These are phyloP conservation scores for Corylus heterophylla DNA, from an alignment of 306 rosid species.

Conservation along the genomic window DNA sequence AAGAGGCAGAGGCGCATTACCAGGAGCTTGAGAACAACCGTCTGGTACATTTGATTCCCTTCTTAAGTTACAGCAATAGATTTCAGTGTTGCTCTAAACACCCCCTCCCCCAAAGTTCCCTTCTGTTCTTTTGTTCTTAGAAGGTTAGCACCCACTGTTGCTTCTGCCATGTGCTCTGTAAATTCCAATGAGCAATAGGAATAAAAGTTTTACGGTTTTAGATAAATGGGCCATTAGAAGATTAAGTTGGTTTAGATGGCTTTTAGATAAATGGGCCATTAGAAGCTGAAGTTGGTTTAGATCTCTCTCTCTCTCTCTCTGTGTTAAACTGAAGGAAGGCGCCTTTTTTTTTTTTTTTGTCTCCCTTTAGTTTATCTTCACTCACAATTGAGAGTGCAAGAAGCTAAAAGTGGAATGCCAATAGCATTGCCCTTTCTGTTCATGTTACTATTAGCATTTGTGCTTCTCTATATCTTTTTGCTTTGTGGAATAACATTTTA, in stretches of 20 bases:
- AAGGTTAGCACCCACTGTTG: background rate
- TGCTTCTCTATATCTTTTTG: constrained; percentile 19
- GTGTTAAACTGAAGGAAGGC: background rate
- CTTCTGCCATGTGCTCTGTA: background rate
- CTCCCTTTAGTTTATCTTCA: background rate
- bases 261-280: background rate
- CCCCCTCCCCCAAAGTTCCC: background rate
- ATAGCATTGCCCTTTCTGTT: background rate
- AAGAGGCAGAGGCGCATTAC: constrained; percentile 55
- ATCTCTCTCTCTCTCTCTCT: background rate
- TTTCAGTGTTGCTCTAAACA: background rate
- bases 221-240: background rate
- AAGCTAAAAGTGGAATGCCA: constrained; percentile 3
- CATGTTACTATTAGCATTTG: background rate
- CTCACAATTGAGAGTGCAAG: background rate
- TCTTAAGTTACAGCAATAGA: background rate
- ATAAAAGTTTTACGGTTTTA: background rate
- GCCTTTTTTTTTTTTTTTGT: background rate
- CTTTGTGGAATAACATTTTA: background rate
- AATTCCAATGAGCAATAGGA: background rate
- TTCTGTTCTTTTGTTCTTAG: background rate
- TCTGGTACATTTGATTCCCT: constrained; percentile 45
- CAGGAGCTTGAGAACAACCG: constrained; percentile 47
- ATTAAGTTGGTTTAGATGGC: background rate
- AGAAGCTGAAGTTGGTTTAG: background rate